These are phyloP conservation scores for Chrysosporium queenslandicum DNA, from an alignment of 2,329 filamentous ascomycete genomes.

Conservation along the genomic window DNA sequence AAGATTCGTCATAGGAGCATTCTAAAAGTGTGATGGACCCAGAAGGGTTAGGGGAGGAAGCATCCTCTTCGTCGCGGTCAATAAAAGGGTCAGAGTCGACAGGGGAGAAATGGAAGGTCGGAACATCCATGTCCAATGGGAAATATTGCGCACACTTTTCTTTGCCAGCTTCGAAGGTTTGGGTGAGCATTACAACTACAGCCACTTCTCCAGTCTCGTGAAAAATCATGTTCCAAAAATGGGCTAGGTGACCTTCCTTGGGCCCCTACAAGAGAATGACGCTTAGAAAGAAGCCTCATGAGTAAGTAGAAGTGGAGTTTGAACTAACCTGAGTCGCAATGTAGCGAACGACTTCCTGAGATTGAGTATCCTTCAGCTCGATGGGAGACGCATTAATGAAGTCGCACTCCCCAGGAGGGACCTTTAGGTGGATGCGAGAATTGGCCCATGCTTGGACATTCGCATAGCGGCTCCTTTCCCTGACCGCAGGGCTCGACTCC, in stretches of 20 bases:
- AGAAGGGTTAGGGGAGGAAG: constrained; percentile 49
- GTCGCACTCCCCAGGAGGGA: constrained; percentile 61
- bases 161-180: constrained; percentile 64
- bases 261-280: constrained; percentile 50
- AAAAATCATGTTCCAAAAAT: constrained; percentile 94
- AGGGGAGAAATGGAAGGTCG: constrained; percentile 37
- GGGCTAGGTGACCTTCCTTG: constrained; percentile 61
- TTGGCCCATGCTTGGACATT: constrained; percentile 87
- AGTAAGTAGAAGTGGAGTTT: background rate
- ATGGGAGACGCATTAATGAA: constrained; percentile 79
- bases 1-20: constrained; percentile 46
- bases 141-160: constrained; percentile 91
- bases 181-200: constrained; percentile 90
- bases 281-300: background rate
- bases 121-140: constrained; percentile 48
- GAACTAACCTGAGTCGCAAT: constrained; percentile 69
- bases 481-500: constrained; percentile 47
- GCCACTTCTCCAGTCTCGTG: constrained; percentile 64
- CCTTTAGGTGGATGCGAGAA: constrained; percentile 71
- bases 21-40: constrained; percentile 49
- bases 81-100: constrained; percentile 32
- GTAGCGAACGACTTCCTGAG: constrained; percentile 48
- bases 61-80: constrained; percentile 52
- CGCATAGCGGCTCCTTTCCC: constrained; percentile 66
- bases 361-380: constrained; percentile 44